A percentile compares a stretch with the other conserved stretches of the same genome.
These are phyloP conservation scores for Solanum sejunctum DNA, from an alignment of 257 asterid genomes.

Conservation along the genomic window DNA sequence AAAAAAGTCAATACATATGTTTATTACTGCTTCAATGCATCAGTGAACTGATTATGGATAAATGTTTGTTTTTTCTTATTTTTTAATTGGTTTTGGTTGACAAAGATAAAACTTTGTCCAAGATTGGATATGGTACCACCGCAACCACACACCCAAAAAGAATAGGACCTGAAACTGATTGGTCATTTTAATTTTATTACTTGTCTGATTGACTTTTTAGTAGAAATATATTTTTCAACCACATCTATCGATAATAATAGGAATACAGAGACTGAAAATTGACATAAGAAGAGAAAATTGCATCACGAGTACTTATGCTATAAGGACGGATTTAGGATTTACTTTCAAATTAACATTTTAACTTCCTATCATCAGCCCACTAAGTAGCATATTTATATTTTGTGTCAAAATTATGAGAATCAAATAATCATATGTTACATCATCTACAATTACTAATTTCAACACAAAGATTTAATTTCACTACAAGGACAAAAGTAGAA, in stretches of 20 bases:
- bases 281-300: too few species aligned
- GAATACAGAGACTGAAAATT: too few species aligned
- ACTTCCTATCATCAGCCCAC: too few species aligned
- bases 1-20: too few species aligned
- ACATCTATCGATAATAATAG: too few species aligned
- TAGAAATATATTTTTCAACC: too few species aligned
- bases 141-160: background rate
- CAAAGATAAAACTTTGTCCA: background rate
- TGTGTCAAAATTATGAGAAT: background rate
- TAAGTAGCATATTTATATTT: too few species aligned
- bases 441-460: background rate
- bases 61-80: background rate
- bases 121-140: background rate
- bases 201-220: too few species aligned
- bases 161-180: background rate
- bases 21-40: background rate
- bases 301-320: too few species aligned
- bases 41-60: background rate
- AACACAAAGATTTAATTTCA: background rate
- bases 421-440: background rate
- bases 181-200: too few species aligned
- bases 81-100: background rate
- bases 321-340: too few species aligned
- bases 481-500: background rate
- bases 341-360: too few species aligned